Base-by-base conservation (phyloP, 129 eudicot species). In the Mikania micrantha region DNA sequence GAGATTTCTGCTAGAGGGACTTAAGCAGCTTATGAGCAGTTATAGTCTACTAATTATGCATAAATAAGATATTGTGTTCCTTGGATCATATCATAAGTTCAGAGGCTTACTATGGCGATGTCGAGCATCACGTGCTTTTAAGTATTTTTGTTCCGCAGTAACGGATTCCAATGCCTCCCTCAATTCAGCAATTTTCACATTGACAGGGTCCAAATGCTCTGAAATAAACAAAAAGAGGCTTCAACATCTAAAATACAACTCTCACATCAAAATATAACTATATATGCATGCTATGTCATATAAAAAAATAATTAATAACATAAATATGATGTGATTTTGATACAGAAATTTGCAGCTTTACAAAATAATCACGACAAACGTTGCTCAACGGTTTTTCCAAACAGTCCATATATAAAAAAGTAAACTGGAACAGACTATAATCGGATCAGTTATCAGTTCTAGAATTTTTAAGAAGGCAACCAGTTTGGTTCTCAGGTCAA, bases 151-250 rank as follows among this genome's bases (percentile, higher is more conserved):
- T 78, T 93, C 99, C 13, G 87, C 85, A 25, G 96, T 89, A 58
- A 93, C 93, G 52, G 95, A 84, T 74, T 93, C 96, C 76, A 93
- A 70, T 60, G 96, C 90, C 84, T 93, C 99, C 78, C 95, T 86
- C 64, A 93, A 77, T 78, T 93, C 90, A 70, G 99, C 96, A 74
- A 93, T 93, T 74, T 87, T 93, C 64, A 89, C 99, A 83, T 89
- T 93, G 60, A 93, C 81, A 4, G 99, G 99, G 82, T 93, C 99
- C 87, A 89, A 90, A 81, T 93, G 99, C 65, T 93, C 99, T 93
- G 86, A 69, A 68, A 65, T 48, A 10, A 66, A 28, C 6, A 21
- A 42, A 48, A 15, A 36, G 2, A 52, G 27, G 41, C 36, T 48
- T 35, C 39, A 68, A 48, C 17, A 24, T 22, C 50, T 22, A 31